A percentile compares a stretch with the other conserved stretches of the same genome.
Conservation (phyloP, 345 rosid genomes). For the Carallia pectinifolia region DNA sequence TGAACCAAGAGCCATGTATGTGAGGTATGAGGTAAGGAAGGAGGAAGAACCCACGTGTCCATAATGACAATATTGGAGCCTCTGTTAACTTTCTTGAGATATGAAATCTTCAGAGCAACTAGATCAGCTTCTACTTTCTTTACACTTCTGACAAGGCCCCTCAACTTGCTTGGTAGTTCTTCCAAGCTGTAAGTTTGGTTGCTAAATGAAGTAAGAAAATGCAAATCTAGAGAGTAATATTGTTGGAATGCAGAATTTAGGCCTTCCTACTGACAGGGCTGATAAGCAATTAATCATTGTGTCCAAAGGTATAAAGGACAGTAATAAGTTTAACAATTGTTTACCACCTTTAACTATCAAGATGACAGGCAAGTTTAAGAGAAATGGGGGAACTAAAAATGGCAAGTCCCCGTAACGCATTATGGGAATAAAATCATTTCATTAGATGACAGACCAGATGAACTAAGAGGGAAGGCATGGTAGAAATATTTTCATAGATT, state of each 20-base stretch:
- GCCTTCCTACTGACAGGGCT: too few relatives aligned
- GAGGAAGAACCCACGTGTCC: slow-evolving; percentile 68
- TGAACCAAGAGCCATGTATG: background rate
- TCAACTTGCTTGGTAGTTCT: slow-evolving; percentile 77
- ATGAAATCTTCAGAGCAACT: slow-evolving; percentile 82
- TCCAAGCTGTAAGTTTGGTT: slow-evolving; percentile 53
- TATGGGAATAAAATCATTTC: too few relatives aligned
- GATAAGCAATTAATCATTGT: too few relatives aligned
- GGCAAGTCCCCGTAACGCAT: background rate
- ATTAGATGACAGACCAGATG: too few relatives aligned
- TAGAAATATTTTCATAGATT: too few relatives aligned
- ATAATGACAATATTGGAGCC: slow-evolving; percentile 77
- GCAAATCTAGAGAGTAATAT: background rate
- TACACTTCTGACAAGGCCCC: slow-evolving; percentile 59
- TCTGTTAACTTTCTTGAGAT: slow-evolving; percentile 79
- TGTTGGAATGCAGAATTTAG: too few relatives aligned
- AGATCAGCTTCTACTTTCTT: slow-evolving; percentile 90
- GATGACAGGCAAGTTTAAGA: background rate
- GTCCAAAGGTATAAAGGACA: too few relatives aligned
- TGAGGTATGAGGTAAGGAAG: background rate
- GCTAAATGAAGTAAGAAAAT: slow-evolving; percentile 2
- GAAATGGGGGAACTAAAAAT: background rate
- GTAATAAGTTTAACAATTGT: too few relatives aligned
- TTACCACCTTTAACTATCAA: background rate
- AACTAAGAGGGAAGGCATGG: too few relatives aligned